Conservation (phyloP, 2,329 filamentous ascomycete genomes). For the Aphanocladium album region DNA sequence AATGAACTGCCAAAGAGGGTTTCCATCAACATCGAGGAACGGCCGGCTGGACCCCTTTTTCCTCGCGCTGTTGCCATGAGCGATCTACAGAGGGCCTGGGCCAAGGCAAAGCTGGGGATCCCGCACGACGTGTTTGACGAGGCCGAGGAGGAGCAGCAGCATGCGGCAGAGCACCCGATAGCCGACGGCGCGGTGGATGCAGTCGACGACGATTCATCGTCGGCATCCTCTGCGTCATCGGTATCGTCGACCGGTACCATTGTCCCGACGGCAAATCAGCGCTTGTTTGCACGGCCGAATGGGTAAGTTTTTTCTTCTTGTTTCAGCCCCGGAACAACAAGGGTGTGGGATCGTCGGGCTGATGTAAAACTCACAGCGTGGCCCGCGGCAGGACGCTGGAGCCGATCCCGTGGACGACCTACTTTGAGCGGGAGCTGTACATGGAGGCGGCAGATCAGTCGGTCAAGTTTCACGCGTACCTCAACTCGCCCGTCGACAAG, state of each 20-base stretch:
- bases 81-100: conserved; percentile 73
- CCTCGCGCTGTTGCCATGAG: conserved; percentile 56
- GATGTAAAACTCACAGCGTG: no score
- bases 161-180: no score
- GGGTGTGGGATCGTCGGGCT: no score
- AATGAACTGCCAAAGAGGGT: background rate
- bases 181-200: conserved; percentile 41
- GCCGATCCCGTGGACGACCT: conserved; percentile 78
- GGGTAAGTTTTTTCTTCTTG: conserved; percentile 44
- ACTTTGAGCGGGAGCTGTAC: conserved; percentile 83
- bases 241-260: conserved; percentile 91
- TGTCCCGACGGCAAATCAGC: conserved; percentile 68
- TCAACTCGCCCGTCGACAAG: conserved; percentile 70
- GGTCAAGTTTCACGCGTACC: conserved; percentile 76
- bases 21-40: conserved; percentile 2
- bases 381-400: conserved; percentile 52
- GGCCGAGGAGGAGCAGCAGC: conserved; percentile 49
- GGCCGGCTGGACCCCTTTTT: conserved; percentile 8
- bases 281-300: conserved; percentile 66
- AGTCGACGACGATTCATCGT: conserved; percentile 61
- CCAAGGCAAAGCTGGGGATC: conserved; percentile 66
- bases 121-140: conserved; percentile 47
- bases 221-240: conserved; percentile 60
- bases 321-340: background rate
- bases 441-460: conserved; percentile 47